phyloP scores from a whole-genome alignment of 352 stramenopile genomes.

The Pythium plurisporium region DNA sequence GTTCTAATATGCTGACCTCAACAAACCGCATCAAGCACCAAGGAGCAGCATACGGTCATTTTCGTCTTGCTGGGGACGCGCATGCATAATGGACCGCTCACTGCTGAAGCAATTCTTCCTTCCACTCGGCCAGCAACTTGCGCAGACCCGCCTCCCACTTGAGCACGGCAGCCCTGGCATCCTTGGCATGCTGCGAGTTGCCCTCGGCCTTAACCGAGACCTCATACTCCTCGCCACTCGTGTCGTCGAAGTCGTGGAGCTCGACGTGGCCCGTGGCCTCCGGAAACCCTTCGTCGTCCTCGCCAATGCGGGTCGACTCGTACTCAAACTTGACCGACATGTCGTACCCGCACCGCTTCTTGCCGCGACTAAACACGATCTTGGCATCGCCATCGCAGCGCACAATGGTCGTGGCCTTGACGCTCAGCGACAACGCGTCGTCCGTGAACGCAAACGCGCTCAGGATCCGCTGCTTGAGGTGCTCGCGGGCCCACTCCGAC shows the following conservation, averaged over 20 bases:
- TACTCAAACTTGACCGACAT: slow-evolving; percentile 81
- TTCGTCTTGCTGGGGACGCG: too few species aligned
- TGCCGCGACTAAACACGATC: slow-evolving; percentile 80
- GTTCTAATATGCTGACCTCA: too few species aligned
- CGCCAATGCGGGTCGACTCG: slow-evolving; percentile 31
- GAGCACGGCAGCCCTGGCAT: slow-evolving; percentile 56
- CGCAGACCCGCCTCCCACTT: slow-evolving; percentile 59
- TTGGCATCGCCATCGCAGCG: slow-evolving; percentile 77
- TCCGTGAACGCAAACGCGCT: slow-evolving; percentile 55
- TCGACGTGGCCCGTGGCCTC: slow-evolving; percentile 65
- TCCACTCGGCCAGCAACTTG: slow-evolving; percentile 66
- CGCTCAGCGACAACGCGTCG: slow-evolving; percentile 34
- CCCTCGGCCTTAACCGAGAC: slow-evolving; percentile 50
- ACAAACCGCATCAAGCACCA: too few species aligned
- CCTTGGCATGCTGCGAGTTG: slow-evolving; percentile 38
- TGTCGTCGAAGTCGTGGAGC: slow-evolving; percentile 85
- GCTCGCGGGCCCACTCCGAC: slow-evolving; percentile 71
- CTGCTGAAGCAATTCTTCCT: slow-evolving; percentile 73
- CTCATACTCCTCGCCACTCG: slow-evolving; percentile 75
- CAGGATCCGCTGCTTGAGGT: slow-evolving; percentile 67
- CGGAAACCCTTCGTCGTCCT: slow-evolving; percentile 36
- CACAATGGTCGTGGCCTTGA: slow-evolving; percentile 63
- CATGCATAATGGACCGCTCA: slow-evolving; percentile 30
- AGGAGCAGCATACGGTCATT: too few species aligned
- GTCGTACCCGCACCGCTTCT: slow-evolving; percentile 84